Evolutionary conservation across 2,329 filamentous ascomycete species (phyloP), one percentile per base, ranked within the genome.

Genomic region (Monilinia aucupariae): DNA sequence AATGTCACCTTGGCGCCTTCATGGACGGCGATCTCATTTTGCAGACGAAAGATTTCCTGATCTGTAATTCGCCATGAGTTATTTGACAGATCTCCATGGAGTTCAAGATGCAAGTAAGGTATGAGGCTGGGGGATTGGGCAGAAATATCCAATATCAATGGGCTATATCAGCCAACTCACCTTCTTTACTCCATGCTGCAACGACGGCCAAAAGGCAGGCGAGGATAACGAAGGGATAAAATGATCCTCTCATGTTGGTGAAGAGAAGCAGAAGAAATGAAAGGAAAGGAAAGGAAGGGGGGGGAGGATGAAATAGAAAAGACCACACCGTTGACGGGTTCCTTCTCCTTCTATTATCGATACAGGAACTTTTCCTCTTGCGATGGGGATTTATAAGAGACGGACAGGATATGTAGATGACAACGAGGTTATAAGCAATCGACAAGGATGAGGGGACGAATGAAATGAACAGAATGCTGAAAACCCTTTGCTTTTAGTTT

Each of bases 11-110:
- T 87, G 59, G 81, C 72, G 64, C 94, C 92, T 75, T 97, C 90
- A 68, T 86, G 80, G 51, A 85, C 78, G 65, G 84, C 79, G 62
- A 99, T 84, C 75, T 97, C 94, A 78, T 97, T 92, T 73, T 88
- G 88, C 66, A 99, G 82, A 71, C 92, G 90, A 80, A 99, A 99
- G 79, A 99, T 97, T 78, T 99, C 94, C 74, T 96, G 91, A 78
- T 99, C 94, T 96, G 72, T n/a, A 34, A 60, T 64, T 61, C 63
- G 61, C 43, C 37, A 56, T 64, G 56, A 72, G 72, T 70, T 25
- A 56, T 30, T 54, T 71, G 30, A 55, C 37, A 27, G 25, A 52
- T 39, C 17, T n/a, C 20, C 9, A 37, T 47, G 41, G 20, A 22
- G 37, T 27, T 27, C 15, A n/a, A 39, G 32, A 54, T 8, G 27